Conservation (phyloP, 2,329 filamentous ascomycete genomes). For the Hypoxylon sp. region DNA sequence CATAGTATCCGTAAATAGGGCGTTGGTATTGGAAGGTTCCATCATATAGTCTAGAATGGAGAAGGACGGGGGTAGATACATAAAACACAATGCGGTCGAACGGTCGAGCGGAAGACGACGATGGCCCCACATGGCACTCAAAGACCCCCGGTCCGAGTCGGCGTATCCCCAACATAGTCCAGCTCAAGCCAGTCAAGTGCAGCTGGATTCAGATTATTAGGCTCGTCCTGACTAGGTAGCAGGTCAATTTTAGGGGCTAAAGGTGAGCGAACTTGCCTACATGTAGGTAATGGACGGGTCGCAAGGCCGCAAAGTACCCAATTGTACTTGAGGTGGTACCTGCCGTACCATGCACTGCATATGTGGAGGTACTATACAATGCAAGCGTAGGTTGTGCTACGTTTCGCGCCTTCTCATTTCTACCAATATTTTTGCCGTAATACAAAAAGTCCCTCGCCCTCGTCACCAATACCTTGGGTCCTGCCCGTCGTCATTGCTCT, state of each 20-base stretch:
- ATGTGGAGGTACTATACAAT: slow-evolving; percentile 35
- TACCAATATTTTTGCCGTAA: slow-evolving; percentile 49
- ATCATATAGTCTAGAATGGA: slow-evolving; percentile 36
- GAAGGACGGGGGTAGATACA: slow-evolving; percentile 19
- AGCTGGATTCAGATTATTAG: slow-evolving; percentile 29
- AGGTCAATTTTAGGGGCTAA: slow-evolving; percentile 25
- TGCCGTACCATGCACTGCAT: slow-evolving; percentile 38
- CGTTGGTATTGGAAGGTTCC: slow-evolving; percentile 27
- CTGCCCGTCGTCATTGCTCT: slow-evolving; percentile 34
- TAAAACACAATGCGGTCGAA: slow-evolving; percentile 25
- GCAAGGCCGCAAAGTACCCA: slow-evolving; percentile 9
- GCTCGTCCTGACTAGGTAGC: slow-evolving; percentile 12
- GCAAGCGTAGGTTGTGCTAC: slow-evolving; percentile 19
- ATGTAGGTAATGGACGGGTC: too few relatives aligned
- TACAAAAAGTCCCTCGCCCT: slow-evolving; percentile 49
- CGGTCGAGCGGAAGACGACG: slow-evolving; percentile 51
- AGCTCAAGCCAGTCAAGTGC: slow-evolving; percentile 31
- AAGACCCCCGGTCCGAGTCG: slow-evolving; percentile 42
- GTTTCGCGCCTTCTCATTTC: slow-evolving; percentile 31
- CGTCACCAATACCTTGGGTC: slow-evolving; percentile 28
- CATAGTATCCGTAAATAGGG: slow-evolving; percentile 20
- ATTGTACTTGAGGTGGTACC: slow-evolving; percentile 31
- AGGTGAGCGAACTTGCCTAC: slow-evolving; percentile 18
- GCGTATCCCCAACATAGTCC: slow-evolving; percentile 34
- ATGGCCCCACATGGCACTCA: slow-evolving; percentile 38